phyloP scores from a whole-genome alignment of 768 basidiomycete genomes.

The Lactifluus piperatus region DNA sequence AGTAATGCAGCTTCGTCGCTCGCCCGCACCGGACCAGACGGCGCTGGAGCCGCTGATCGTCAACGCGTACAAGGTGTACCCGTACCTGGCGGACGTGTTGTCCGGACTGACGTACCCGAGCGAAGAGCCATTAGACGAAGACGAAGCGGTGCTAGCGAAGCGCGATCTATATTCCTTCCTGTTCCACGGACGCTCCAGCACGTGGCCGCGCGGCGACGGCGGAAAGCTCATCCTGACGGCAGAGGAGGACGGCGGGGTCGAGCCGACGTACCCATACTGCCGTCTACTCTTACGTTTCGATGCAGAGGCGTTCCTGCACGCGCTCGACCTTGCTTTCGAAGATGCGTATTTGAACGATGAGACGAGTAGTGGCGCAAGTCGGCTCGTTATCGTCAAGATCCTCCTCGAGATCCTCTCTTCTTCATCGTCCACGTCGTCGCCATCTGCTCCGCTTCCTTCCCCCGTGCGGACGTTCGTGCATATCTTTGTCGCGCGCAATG shows the following conservation, averaged over 20 bases:
- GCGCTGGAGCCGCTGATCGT: conserved; percentile 50
- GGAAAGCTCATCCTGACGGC: conserved; percentile 69
- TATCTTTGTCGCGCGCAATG: conserved; percentile 94
- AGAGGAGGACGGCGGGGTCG: conserved; percentile 62
- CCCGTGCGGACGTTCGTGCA: conserved; percentile 76
- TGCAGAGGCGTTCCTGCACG: conserved; percentile 88
- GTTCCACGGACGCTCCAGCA: conserved; percentile 69
- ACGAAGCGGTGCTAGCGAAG: conserved; percentile 63
- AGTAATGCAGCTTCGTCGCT: conserved; percentile 46
- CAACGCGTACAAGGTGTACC: conserved; percentile 87
- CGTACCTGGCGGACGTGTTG: conserved; percentile 74
- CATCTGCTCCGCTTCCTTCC: conserved; percentile 32
- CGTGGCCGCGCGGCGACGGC: conserved; percentile 68
- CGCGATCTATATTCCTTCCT: conserved; percentile 71
- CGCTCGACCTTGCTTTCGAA: conserved; percentile 91
- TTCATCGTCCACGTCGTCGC: neutral
- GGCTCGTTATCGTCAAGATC: conserved; percentile 76
- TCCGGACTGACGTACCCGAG: conserved; percentile 85
- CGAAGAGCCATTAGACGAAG: conserved; percentile 55
- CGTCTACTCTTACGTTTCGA: conserved; percentile 80
- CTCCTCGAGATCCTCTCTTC: conserved; percentile 61
- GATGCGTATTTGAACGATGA: conserved; percentile 84
- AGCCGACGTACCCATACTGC: conserved; percentile 86
- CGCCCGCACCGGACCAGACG: conserved; percentile 26
- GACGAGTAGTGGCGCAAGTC: conserved; percentile 45